Evolutionary conservation across 306 rosid genomes (phyloP), one percentile per base, ranked within the genome.

Genomic region (Adenanthera pavonina): DNA sequence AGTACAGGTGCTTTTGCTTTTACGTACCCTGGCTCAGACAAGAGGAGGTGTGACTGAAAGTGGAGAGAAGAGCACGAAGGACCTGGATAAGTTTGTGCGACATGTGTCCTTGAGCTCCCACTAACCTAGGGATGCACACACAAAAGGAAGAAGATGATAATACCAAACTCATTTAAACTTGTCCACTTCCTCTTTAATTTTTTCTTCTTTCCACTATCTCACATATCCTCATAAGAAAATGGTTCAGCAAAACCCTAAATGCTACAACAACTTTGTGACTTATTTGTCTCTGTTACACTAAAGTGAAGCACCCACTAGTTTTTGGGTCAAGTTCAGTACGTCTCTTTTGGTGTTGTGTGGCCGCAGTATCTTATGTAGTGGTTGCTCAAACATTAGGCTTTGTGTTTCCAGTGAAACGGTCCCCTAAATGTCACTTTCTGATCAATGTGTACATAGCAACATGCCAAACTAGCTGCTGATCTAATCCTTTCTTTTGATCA

Each of bases 241-340:
- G 36, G 25, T 59, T 10, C 6, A 59, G 35, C 43, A 62, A 69
- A 69, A 30, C 9, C 69, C 43, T 25, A 6, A 52, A 57, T 60
- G 83, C 46, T 19, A 15, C 30, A 20, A 46, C 54, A 72, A 38
- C 78, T 72, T 72, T 9, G 73, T 62, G 67, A 73, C 46, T 64
- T 72, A 14, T 60, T 36, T 19, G 34, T 14, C 40, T 6, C 2
- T 80, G 83, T 80, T 48, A 48, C 43, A 10, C 35, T 72, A 80
- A 80, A 80, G 83, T 61, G 83, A 80, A 80, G 78, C 83, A 72
- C n/a, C 78, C 78, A 80, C 78, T 72, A 61, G 5, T 4, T 19
- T 33, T 16, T 49, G 43, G 25, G 54, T 64, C 68, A 15, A 20
- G 30, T 43, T 62, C 68, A 80, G 74, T 25, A 73, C 12, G 15